These are phyloP conservation scores for Capsicum pubescens DNA, from an alignment of 257 asterid genomes.

Conservation along the genomic window DNA sequence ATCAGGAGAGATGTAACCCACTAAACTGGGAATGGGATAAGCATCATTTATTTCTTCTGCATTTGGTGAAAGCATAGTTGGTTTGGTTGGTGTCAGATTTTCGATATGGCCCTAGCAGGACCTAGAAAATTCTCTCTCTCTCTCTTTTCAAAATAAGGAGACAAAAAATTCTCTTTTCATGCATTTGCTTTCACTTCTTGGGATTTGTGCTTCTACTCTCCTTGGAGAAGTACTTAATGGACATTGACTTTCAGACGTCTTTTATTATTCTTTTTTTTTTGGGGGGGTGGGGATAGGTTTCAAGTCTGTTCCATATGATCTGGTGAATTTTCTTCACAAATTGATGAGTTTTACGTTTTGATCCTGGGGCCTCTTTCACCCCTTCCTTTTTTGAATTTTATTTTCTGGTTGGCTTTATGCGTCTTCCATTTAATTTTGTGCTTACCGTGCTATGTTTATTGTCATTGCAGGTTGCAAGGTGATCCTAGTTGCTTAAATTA, in stretches of 20 bases:
- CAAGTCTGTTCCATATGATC: background rate
- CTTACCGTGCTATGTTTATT: constrained; percentile 19
- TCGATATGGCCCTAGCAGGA: background rate
- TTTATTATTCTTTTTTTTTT: background rate
- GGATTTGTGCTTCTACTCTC: constrained; percentile 14
- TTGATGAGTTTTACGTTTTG: background rate
- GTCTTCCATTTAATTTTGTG: background rate
- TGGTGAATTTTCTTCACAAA: constrained; percentile 1
- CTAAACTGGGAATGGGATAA: background rate
- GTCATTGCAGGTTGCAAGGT: constrained; percentile 42
- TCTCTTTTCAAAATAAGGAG: background rate
- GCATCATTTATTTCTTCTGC: background rate
- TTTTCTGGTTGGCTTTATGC: background rate
- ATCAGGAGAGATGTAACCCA: background rate
- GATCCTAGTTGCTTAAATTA: constrained; percentile 31
- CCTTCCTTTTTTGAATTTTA: constrained; percentile 7
- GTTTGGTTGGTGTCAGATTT: background rate
- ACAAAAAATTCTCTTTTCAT: constrained; percentile 8
- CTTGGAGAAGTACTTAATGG: constrained; percentile 8
- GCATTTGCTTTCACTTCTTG: constrained; percentile 20
- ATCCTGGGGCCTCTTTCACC: background rate
- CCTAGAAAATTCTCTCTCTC: background rate
- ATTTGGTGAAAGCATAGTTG: constrained; percentile 17
- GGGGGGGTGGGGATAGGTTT: background rate
- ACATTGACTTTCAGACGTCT: background rate